Conservation (phyloP, 768 basidiomycete genomes). For the Panellus pusillus region DNA sequence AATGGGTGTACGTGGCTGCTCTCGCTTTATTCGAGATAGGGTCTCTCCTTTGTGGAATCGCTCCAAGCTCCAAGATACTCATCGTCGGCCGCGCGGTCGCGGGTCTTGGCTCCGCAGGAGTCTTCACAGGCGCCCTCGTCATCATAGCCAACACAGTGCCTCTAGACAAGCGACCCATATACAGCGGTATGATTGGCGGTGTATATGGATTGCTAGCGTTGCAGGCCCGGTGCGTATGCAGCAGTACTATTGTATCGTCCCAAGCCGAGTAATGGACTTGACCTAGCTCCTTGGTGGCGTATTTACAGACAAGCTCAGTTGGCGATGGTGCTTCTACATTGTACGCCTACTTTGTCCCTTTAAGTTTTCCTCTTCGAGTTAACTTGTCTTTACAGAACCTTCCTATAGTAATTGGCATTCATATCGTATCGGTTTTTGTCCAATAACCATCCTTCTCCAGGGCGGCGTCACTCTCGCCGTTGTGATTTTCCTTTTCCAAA, state of each 20-base stretch:
- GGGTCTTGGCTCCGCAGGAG: slow-evolving; percentile 44
- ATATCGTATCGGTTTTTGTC: too few relatives aligned
- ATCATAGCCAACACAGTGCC: slow-evolving; percentile 28
- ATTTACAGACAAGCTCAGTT: background rate
- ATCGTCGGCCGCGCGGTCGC: slow-evolving; percentile 45
- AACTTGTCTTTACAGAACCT: too few relatives aligned
- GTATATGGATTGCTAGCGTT: slow-evolving; percentile 21
- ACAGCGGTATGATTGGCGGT: slow-evolving; percentile 40
- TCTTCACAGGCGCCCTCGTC: slow-evolving; percentile 21
- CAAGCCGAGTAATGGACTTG: background rate
- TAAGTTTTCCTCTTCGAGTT: too few relatives aligned
- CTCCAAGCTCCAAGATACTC: slow-evolving; percentile 26
- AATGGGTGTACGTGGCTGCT: slow-evolving; percentile 18
- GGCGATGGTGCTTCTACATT: background rate
- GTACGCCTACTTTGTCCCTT: slow-evolving; percentile 14
- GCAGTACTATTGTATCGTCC: background rate
- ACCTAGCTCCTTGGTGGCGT: too few relatives aligned
- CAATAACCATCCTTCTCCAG: too few relatives aligned
- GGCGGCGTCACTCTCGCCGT: too few relatives aligned
- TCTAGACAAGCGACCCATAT: slow-evolving; percentile 28
- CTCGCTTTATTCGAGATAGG: slow-evolving; percentile 44
- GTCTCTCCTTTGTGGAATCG: slow-evolving; percentile 40
- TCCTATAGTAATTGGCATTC: too few relatives aligned
- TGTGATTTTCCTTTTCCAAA: too few relatives aligned
- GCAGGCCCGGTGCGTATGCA: slow-evolving; percentile 11